These are phyloP conservation scores for Bipolaris zeicola DNA, from an alignment of 2,329 filamentous ascomycete genomes.

Conservation along the genomic window DNA sequence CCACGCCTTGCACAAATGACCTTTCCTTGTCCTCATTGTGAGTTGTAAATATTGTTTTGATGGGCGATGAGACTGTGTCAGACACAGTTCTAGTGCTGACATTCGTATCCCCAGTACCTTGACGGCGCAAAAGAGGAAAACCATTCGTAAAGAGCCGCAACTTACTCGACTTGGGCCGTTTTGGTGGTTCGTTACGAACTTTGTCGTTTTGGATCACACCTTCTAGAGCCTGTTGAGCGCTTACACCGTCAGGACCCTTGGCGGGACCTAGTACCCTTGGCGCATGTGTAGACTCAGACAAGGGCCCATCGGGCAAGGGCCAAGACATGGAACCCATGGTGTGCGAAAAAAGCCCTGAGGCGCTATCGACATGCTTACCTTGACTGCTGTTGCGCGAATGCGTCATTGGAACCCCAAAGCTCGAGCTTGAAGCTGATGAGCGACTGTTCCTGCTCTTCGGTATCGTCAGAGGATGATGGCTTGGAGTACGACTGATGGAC, in stretches of 20 bases:
- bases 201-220: slow-evolving; percentile 7
- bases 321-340: slow-evolving; percentile 10
- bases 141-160: slow-evolving; percentile 27
- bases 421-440: slow-evolving; percentile 38
- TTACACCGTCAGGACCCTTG: slow-evolving; percentile 8
- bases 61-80: slow-evolving; percentile 5
- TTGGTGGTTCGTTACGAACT: slow-evolving; percentile 5
- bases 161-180: slow-evolving; percentile 25
- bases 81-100: slow-evolving; percentile 9
- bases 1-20: slow-evolving; percentile 2
- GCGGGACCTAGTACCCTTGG: background rate
- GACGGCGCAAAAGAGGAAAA: slow-evolving; percentile 28
- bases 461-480: slow-evolving; percentile 38
- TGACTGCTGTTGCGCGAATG: slow-evolving; percentile 22
- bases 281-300: background rate
- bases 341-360: slow-evolving; percentile 9
- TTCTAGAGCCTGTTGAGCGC: slow-evolving; percentile 17
- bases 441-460: slow-evolving; percentile 41
- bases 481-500: slow-evolving; percentile 38
- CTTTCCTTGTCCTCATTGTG: background rate
- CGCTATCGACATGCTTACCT: slow-evolving; percentile 9
- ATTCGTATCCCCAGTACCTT: slow-evolving; percentile 24
- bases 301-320: slow-evolving; percentile 19
- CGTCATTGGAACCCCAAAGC: slow-evolving; percentile 20
- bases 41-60: background rate